Conservation (phyloP, 192 early-diverging fungal genomes). For the Podila epicladia region DNA sequence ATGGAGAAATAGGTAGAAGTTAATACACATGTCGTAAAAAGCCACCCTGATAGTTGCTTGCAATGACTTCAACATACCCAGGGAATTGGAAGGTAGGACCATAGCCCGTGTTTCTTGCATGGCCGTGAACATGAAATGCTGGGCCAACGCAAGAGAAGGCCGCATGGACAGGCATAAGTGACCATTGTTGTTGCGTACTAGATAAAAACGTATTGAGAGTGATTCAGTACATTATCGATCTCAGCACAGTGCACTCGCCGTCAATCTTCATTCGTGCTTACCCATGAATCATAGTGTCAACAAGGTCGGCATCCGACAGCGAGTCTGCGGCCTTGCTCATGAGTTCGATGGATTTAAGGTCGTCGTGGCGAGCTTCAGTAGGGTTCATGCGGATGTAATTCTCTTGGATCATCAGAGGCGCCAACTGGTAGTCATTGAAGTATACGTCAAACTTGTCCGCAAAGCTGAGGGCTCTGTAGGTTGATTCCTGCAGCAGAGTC, state of each 20-base stretch:
- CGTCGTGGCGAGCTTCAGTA: conserved; percentile 30
- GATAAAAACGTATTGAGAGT: background rate
- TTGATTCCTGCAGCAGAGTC: conserved; percentile 62
- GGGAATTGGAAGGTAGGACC: conserved; percentile 50
- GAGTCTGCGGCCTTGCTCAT: conserved; percentile 87
- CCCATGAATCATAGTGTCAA: conserved; percentile 79
- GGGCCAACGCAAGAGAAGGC: conserved; percentile 88
- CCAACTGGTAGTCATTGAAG: conserved; percentile 88
- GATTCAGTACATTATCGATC: too few relatives aligned
- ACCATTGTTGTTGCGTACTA: conserved; percentile 87
- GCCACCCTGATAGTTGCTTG: too few relatives aligned
- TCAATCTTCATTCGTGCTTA: conserved; percentile 37
- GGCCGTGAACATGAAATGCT: conserved; percentile 82
- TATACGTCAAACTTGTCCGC: conserved; percentile 88
- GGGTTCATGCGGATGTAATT: conserved; percentile 86
- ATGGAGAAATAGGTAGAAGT: conserved; percentile 21
- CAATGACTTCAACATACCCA: conserved; percentile 7
- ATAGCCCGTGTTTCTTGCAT: conserved; percentile 29
- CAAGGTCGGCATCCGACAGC: conserved; percentile 84
- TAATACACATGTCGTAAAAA: background rate
- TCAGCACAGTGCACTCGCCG: too few relatives aligned
- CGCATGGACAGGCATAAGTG: conserved; percentile 89
- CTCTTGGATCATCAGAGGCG: conserved; percentile 96
- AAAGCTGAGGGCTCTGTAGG: conserved; percentile 32
- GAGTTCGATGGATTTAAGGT: conserved; percentile 58